Evolutionary conservation across 495 filamentous ascomycete genomes (phyloP).

Genomic region (Xylaria venustula): DNA sequence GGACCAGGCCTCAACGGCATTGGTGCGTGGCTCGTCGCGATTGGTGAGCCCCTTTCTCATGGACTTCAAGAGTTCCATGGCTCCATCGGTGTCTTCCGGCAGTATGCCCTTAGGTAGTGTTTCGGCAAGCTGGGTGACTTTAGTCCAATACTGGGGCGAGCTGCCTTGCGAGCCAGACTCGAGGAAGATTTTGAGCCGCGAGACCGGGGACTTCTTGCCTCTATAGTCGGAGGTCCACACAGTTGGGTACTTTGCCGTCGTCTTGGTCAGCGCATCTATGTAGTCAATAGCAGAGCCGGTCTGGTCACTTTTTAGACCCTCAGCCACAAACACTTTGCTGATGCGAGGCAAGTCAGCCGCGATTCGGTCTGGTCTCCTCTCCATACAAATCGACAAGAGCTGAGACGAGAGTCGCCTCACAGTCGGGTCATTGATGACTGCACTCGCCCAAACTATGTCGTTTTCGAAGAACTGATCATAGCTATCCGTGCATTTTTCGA

Average conservation of each 20-base stretch:
- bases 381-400: slow-evolving; percentile 60
- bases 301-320: slow-evolving; percentile 67
- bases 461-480: slow-evolving; percentile 57
- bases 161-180: slow-evolving; percentile 79
- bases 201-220: slow-evolving; percentile 63
- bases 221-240: slow-evolving; percentile 72
- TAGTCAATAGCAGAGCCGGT: slow-evolving; percentile 69
- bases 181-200: slow-evolving; percentile 69
- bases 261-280: slow-evolving; percentile 56
- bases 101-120: slow-evolving; percentile 54
- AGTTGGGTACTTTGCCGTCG: slow-evolving; percentile 63
- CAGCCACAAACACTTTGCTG: slow-evolving; percentile 64
- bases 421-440: slow-evolving; percentile 61
- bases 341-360: slow-evolving; percentile 55
- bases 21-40: slow-evolving; percentile 70
- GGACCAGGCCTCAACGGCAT: slow-evolving; percentile 66
- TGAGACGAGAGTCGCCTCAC: slow-evolving; percentile 70
- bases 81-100: slow-evolving; percentile 36
- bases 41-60: slow-evolving; percentile 66
- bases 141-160: slow-evolving; percentile 66
- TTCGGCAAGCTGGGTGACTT: slow-evolving; percentile 58
- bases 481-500: slow-evolving; percentile 46
- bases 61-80: slow-evolving; percentile 58
- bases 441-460: slow-evolving; percentile 75
- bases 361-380: slow-evolving; percentile 52